phyloP scores from a whole-genome alignment of 2,329 filamentous ascomycete species.

The Neofusicoccum sp. region DNA sequence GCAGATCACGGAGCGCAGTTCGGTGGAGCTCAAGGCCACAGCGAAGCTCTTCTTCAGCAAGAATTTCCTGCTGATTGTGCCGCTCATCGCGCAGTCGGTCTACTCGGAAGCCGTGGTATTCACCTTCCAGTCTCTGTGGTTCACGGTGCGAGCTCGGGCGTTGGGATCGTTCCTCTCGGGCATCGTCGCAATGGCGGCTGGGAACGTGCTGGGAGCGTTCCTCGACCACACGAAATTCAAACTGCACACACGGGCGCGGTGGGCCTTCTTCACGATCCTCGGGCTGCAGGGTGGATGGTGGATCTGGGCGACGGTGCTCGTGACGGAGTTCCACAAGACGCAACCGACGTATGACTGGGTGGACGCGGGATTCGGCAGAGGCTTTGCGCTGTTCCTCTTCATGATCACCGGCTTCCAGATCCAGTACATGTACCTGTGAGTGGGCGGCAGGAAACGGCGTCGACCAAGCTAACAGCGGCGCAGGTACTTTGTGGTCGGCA shows the following conservation, averaged over 20 bases:
- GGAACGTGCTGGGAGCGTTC: slow-evolving; percentile 67
- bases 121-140: slow-evolving; percentile 68
- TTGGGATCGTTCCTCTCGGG: slow-evolving; percentile 72
- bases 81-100: slow-evolving; percentile 71
- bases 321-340: slow-evolving; percentile 60
- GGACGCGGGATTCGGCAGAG: slow-evolving; percentile 64
- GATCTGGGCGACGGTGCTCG: slow-evolving; percentile 70
- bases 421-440: slow-evolving; percentile 70
- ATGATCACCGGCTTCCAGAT: slow-evolving; percentile 69
- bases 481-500: slow-evolving; percentile 69
- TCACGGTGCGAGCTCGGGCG: slow-evolving; percentile 68
- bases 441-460: neutral
- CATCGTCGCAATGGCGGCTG: slow-evolving; percentile 65
- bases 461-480: neutral
- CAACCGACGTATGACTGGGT: slow-evolving; percentile 68
- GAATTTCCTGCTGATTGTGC: slow-evolving; percentile 65
- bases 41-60: slow-evolving; percentile 61
- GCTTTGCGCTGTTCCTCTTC: slow-evolving; percentile 69
- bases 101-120: slow-evolving; percentile 74
- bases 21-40: slow-evolving; percentile 63
- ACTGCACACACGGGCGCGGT: slow-evolving; percentile 57
- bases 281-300: slow-evolving; percentile 69
- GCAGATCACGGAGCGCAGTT: slow-evolving; percentile 58
- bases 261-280: slow-evolving; percentile 57
- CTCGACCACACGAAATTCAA: slow-evolving; percentile 62